These are phyloP conservation scores for Nannochloropsis oceanica DNA, from an alignment of 108 stramenopile species.

Conservation along the genomic window DNA sequence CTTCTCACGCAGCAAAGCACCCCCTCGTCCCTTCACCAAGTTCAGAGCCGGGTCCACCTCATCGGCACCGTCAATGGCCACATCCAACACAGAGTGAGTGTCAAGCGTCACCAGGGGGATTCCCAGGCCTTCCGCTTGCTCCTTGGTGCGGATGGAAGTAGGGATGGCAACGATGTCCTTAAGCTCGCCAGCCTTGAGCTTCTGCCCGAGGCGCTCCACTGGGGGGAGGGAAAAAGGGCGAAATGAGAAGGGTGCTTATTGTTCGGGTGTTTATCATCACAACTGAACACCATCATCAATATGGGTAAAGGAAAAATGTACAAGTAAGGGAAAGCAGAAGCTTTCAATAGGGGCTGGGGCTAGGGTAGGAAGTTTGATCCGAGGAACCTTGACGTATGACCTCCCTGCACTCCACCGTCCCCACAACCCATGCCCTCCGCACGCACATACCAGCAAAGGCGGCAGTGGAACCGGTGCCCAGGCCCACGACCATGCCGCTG, in stretches of 20 bases:
- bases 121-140: conserved; percentile 69
- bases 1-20: conserved; percentile 85
- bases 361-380: no score
- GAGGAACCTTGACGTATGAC: no score
- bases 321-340: no score
- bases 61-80: conserved; percentile 94
- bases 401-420: neutral
- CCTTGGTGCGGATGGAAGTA: conserved; percentile 88
- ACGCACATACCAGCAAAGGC: conserved; percentile 56
- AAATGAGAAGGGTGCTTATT: neutral
- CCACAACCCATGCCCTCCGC: neutral
- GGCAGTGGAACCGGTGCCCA: conserved; percentile 96
- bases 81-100: conserved; percentile 78
- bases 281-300: no score
- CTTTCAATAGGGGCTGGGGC: no score
- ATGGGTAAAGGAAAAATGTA: no score
- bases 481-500: conserved; percentile 92
- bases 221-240: neutral
- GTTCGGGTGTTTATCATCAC: no score
- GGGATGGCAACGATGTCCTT: conserved; percentile 92
- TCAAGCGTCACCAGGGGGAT: conserved; percentile 89
- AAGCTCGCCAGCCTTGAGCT: conserved; percentile 66
- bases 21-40: conserved; percentile 94
- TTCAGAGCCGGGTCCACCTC: conserved; percentile 87
- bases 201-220: conserved; percentile 87